These are phyloP conservation scores for Salvia miltiorrhiza DNA, from an alignment of 257 asterid genomes.

Conservation along the genomic window DNA sequence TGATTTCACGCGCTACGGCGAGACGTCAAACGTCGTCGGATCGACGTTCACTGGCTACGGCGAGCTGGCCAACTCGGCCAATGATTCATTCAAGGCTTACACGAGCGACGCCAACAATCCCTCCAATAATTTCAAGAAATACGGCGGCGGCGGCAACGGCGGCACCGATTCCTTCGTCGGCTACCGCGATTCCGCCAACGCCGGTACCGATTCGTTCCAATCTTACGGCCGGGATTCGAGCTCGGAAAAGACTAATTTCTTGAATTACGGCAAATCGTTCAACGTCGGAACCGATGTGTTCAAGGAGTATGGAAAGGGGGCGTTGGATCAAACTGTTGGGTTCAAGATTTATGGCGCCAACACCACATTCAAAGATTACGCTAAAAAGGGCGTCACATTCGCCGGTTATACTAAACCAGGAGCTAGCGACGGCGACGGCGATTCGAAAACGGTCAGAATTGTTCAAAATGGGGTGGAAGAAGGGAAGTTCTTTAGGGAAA, in stretches of 20 bases:
- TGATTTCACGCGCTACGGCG: conserved; percentile 60
- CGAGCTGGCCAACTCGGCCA: conserved; percentile 53
- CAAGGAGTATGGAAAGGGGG: conserved; percentile 70
- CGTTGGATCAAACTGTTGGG: conserved; percentile 30
- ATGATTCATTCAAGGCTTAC: conserved; percentile 74
- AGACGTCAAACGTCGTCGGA: conserved; percentile 64
- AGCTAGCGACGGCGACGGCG: neutral
- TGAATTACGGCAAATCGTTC: conserved; percentile 70
- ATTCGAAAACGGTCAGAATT: neutral
- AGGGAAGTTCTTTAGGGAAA: conserved; percentile 81
- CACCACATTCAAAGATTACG: conserved; percentile 62
- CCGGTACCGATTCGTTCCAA: conserved; percentile 61
- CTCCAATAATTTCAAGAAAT: conserved; percentile 53
- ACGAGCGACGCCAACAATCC: conserved; percentile 67
- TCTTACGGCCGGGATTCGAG: conserved; percentile 58
- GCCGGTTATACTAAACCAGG: conserved; percentile 49
- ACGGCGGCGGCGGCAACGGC: conserved; percentile 57
- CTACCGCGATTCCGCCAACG: conserved; percentile 65
- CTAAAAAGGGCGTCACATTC: conserved; percentile 67
- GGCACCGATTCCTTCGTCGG: conserved; percentile 50
- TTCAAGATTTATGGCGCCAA: conserved; percentile 72
- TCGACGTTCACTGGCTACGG: conserved; percentile 64
- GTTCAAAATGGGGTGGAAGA: conserved; percentile 49
- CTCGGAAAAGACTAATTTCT: conserved; percentile 44
- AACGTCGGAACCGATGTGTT: conserved; percentile 65